Percentiles rank a stretch among this genome's conserved stretches.
Evolutionary conservation across 805 yeast genomes (phyloP).

Genomic region (Sungouiella thailandica): DNA sequence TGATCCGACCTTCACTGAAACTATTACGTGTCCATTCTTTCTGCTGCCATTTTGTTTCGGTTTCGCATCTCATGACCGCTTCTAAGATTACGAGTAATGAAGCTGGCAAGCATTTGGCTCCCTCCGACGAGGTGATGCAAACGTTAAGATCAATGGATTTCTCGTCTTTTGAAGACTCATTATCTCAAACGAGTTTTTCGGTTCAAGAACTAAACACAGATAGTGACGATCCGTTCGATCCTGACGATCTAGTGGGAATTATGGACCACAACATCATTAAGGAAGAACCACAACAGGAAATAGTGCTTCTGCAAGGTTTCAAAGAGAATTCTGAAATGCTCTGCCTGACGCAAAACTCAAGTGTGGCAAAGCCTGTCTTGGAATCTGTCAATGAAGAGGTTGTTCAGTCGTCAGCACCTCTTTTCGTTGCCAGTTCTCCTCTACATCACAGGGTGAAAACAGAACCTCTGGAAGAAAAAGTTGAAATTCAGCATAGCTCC

Average conservation of each 20-base stretch:
- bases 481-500: not conserved
- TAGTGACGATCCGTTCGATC: constrained; percentile 16
- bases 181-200: not conserved
- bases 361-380: too few species aligned
- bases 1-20: not conserved
- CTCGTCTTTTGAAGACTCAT: constrained; percentile 13
- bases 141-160: constrained; percentile 12
- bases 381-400: constrained; percentile 1
- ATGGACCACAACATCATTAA: constrained; percentile 2
- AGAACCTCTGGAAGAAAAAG: not conserved
- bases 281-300: constrained; percentile 8
- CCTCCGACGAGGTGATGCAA: constrained; percentile 1
- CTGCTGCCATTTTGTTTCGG: not conserved
- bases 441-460: too few species aligned
- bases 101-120: not conserved
- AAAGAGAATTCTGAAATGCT: too few species aligned
- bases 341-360: too few species aligned
- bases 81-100: not conserved
- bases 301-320: too few species aligned
- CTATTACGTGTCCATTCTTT: not conserved
- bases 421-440: not conserved
- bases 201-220: constrained; percentile 5
- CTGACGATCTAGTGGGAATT: constrained; percentile 16
- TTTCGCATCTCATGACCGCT: not conserved
- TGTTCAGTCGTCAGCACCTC: not conserved